phyloP scores from a whole-genome alignment of 352 stramenopile genomes.

The Blastocystis sp. region DNA sequence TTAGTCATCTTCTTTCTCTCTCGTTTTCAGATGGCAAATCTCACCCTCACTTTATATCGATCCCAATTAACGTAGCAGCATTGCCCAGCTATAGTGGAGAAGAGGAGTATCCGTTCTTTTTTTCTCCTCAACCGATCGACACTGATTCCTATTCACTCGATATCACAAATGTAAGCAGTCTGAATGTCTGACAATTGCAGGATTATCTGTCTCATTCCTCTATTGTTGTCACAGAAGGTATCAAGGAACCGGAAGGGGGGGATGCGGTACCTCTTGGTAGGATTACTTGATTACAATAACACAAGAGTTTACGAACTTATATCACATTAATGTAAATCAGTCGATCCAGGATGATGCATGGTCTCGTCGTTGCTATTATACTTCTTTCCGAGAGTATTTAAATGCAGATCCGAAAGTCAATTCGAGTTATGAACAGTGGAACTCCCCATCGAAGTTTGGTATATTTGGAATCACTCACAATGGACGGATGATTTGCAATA shows the following conservation, averaged over 20 bases:
- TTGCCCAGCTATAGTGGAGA: background rate
- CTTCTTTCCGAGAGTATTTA: constrained; percentile 16
- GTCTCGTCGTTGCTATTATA: background rate
- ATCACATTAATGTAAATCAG: constrained; percentile 1
- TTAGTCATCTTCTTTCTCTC: constrained; percentile 48
- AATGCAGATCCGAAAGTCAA: background rate
- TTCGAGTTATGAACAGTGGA: background rate
- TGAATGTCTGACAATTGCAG: background rate
- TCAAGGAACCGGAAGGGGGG: background rate
- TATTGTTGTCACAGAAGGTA: background rate
- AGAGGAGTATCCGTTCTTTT: background rate
- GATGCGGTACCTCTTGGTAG: background rate
- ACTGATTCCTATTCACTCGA: background rate
- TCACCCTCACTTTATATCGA: background rate
- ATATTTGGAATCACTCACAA: constrained; percentile 57
- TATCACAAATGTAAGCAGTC: background rate
- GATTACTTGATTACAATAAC: too few relatives aligned
- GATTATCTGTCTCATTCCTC: background rate
- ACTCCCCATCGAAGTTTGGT: background rate
- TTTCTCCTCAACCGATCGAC: background rate
- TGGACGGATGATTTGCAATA: background rate
- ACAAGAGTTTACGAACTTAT: background rate
- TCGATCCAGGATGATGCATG: background rate
- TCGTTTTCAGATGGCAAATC: background rate
- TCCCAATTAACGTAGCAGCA: constrained; percentile 13